Evolutionary conservation across 2,329 filamentous ascomycete genomes (phyloP).

Genomic region (Chrysoporthe puriensis): DNA sequence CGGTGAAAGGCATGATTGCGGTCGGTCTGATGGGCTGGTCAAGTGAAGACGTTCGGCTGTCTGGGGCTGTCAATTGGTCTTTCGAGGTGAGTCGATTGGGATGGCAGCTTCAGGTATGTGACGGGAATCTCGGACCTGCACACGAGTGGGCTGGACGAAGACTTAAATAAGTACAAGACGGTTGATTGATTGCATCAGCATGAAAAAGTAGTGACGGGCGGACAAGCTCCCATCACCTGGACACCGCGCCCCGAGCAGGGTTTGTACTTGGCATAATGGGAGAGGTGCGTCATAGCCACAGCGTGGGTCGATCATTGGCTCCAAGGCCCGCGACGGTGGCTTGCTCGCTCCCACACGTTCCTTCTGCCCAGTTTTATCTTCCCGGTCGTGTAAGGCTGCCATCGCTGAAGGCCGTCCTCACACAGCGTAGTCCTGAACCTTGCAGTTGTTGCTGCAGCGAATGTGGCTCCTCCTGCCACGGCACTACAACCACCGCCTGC

Average conservation of each 20-base stretch:
- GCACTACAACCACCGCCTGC: no score
- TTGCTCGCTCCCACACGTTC: neutral
- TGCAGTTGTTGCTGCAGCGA: neutral
- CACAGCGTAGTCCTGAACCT: neutral
- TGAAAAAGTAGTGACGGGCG: conserved; percentile 16
- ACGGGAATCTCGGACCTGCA: neutral
- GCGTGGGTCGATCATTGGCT: conserved; percentile 9
- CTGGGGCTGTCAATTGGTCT: neutral
- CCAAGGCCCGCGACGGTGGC: conserved; percentile 2
- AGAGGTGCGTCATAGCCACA: conserved; percentile 16
- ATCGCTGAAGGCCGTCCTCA: neutral
- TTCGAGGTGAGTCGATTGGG: neutral
- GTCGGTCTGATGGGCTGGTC: conserved; percentile 26
- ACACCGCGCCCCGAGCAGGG: neutral
- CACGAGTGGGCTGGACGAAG: conserved; percentile 18
- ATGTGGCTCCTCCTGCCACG: no score
- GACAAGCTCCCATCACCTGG: conserved; percentile 21
- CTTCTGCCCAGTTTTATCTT: conserved; percentile 13
- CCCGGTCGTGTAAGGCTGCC: neutral
- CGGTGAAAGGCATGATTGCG: conserved; percentile 61
- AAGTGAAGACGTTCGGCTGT: neutral
- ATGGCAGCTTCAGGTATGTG: neutral
- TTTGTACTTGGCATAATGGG: neutral
- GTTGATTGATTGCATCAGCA: conserved; percentile 22
- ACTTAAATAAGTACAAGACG: conserved; percentile 18